A percentile compares a stretch with the other conserved stretches of the same genome.
These are phyloP conservation scores for Arthrobotrys conoides DNA, from an alignment of 2,329 filamentous ascomycete genomes.

Conservation along the genomic window DNA sequence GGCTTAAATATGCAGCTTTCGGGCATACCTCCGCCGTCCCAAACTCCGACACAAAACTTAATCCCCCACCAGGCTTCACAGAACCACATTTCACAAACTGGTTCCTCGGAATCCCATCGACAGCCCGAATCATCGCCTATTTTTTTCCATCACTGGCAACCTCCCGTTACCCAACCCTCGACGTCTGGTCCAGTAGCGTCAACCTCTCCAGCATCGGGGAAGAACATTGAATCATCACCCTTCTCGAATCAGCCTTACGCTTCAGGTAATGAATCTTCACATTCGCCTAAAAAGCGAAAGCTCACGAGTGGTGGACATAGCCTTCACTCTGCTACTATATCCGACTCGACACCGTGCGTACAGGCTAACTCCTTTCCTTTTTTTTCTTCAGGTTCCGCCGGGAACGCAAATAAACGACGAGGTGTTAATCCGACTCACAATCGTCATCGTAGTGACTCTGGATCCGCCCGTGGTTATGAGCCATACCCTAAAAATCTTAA, in stretches of 20 bases:
- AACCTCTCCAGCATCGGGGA: constrained; percentile 62
- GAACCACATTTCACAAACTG: constrained; percentile 39
- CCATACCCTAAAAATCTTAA: constrained; percentile 61
- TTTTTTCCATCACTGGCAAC: constrained; percentile 64
- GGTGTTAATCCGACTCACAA: constrained; percentile 62
- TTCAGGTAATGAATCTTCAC: constrained; percentile 61
- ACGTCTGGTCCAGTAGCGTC: constrained; percentile 59
- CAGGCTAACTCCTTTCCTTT: constrained; percentile 59
- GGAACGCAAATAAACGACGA: constrained; percentile 60
- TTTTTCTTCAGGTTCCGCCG: constrained; percentile 60
- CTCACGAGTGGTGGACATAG: constrained; percentile 55
- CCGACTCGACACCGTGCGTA: constrained; percentile 24
- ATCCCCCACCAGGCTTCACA: constrained; percentile 57
- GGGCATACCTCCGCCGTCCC: constrained; percentile 58
- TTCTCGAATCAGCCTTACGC: constrained; percentile 61
- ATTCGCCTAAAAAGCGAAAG: constrained; percentile 64
- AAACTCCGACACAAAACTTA: constrained; percentile 49
- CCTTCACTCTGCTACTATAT: constrained; percentile 59
- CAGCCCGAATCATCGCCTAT: constrained; percentile 61
- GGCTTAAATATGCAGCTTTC: constrained; percentile 59
- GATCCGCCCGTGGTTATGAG: constrained; percentile 61
- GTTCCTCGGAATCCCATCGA: constrained; percentile 47
- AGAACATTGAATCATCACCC: constrained; percentile 63
- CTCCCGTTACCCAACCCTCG: constrained; percentile 61
- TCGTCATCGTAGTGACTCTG: constrained; percentile 63